Conservation (phyloP, 2,329 filamentous ascomycete genomes). For the Hypoxylon sp. region DNA sequence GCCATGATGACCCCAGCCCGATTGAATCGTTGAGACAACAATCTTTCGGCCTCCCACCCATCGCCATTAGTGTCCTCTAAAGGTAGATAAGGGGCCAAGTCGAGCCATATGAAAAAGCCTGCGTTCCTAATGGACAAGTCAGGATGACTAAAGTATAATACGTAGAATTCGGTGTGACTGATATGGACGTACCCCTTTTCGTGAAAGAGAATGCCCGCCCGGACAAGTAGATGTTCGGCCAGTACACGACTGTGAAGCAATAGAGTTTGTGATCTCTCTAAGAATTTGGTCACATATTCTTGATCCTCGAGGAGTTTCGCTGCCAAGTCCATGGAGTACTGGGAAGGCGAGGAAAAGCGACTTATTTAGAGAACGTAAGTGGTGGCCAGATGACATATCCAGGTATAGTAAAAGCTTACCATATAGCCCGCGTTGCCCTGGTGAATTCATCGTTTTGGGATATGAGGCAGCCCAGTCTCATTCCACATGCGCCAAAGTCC, state of each 20-base stretch:
- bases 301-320: constrained; percentile 45
- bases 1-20: constrained; percentile 43
- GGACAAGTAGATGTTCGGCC: constrained; percentile 39
- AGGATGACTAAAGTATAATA: not conserved
- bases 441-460: constrained; percentile 43
- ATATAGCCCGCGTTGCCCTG: constrained; percentile 41
- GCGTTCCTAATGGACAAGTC: constrained; percentile 39
- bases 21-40: constrained; percentile 38
- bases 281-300: constrained; percentile 35
- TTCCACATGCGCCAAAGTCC: constrained; percentile 44
- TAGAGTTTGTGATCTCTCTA: constrained; percentile 34
- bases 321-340: constrained; percentile 46
- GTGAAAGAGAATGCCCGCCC: constrained; percentile 41
- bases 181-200: constrained; percentile 38
- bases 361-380: constrained; percentile 11
- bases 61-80: constrained; percentile 41
- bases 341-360: constrained; percentile 45
- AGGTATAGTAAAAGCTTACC: constrained; percentile 22
- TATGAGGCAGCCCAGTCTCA: constrained; percentile 47
- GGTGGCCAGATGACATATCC: not conserved
- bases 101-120: constrained; percentile 46
- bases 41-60: constrained; percentile 44
- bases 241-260: constrained; percentile 31
- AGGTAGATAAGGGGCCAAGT: constrained; percentile 41
- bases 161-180: not conserved